Evolutionary conservation across 2,329 filamentous ascomycete genomes (phyloP), one percentile per base, ranked within the genome.

Genomic region (Claviceps capensis): DNA sequence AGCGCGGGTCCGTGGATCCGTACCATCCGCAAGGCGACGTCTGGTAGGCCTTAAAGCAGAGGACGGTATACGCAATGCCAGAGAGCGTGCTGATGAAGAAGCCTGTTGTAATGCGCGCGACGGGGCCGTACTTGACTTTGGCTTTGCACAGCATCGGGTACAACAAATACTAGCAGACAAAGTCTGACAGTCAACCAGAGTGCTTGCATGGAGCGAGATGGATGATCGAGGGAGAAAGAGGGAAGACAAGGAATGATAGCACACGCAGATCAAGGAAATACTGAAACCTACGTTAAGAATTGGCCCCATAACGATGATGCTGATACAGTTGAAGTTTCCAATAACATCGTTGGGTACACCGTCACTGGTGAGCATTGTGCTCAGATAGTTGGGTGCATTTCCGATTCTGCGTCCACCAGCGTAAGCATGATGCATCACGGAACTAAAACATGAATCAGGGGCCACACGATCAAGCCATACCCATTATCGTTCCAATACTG

Each of bases 331-430:
- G 54, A 83, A 69, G 61, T 81, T 77, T 51, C 70, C 66, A 26
- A 85, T 66, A 8, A 84, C 65, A 60, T 85, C 82, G 60, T 84
- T 85, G 7, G 76, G 76, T 0, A 74, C 72, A 11, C 75, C 73
- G 50, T 74, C 62, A n/a, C 65, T 65, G 7, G 65, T 69, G 66
- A 75, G 73, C 53, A 68, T 64, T 1, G 66, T 71, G 14, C 62
- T 66, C 52, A 69, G 67, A 54, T 66, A 69, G 56, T 62, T 69
- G 49, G 56, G 53, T 2, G 64, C 57, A 23, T 58, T 62, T n/a
- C 65, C 67, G 30, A 72, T 61, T 26, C 69, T 58, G 50, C 23
- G 44, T 46, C 14, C 6, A n/a, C 4, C 3, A 30, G 23, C 14
- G 6, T 13, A 9, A 8, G 43, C 30, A 19, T 19, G 17, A 19